Conservation (phyloP, 2,329 filamentous ascomycete species). For the Alternaria sp. region DNA sequence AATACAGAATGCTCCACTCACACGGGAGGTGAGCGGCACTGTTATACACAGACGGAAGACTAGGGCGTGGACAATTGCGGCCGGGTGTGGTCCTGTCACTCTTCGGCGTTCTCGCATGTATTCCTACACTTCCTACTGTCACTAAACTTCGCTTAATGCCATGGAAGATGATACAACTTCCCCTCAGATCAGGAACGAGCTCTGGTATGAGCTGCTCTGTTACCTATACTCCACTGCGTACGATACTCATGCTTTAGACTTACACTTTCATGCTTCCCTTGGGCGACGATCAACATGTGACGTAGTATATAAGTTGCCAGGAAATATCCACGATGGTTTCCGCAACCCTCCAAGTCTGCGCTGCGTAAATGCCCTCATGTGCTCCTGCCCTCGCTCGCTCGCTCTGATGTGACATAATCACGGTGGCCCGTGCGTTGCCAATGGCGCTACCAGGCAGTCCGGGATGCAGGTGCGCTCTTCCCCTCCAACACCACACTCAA, state of each 20-base stretch:
- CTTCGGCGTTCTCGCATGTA: constrained; percentile 41
- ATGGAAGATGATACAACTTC: constrained; percentile 18
- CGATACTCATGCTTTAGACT: constrained; percentile 25
- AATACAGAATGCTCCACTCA: neutral
- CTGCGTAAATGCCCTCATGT: neutral
- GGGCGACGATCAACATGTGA: neutral
- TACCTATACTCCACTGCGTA: constrained; percentile 43
- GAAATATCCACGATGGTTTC: neutral
- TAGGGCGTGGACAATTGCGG: neutral
- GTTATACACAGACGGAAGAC: neutral
- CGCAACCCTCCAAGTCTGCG: neutral
- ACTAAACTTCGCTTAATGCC: constrained; percentile 40
- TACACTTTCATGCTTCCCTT: neutral
- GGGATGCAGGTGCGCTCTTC: neutral
- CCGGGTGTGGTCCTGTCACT: constrained; percentile 8
- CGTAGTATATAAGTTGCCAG: neutral
- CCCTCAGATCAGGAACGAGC: constrained; percentile 19
- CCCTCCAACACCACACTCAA: neutral
- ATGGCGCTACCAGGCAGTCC: neutral
- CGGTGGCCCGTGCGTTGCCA: neutral
- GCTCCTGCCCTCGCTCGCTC: neutral
- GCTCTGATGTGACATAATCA: constrained; percentile 1
- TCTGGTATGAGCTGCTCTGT: constrained; percentile 27
- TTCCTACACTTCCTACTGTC: constrained; percentile 48
- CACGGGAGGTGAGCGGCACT: neutral